Evolutionary conservation across 305 asterid species (phyloP).

Genomic region (Solanum chacoense): DNA sequence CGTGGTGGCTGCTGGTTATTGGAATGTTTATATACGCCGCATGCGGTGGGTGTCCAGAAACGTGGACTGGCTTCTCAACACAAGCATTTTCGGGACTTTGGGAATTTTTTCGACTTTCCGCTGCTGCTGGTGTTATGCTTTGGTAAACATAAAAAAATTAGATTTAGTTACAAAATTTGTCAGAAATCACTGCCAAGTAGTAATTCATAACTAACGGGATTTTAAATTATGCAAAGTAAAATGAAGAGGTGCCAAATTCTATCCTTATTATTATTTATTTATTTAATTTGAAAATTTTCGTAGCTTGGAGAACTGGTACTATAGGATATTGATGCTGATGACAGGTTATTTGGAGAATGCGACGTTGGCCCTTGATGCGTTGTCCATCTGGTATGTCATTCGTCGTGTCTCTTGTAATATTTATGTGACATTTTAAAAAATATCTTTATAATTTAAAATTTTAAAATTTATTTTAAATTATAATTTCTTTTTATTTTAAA

Average conservation of each 20-base stretch:
- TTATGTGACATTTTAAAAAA: not conserved
- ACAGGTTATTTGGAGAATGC: slow-evolving; percentile 43
- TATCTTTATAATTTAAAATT: too few relatives aligned
- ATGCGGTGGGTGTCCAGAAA: slow-evolving; percentile 36
- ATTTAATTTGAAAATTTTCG: not conserved
- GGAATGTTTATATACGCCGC: slow-evolving; percentile 26
- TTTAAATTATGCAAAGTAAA: too few relatives aligned
- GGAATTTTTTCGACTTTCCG: slow-evolving; percentile 37
- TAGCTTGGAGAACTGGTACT: slow-evolving; percentile 70
- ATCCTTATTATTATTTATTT: not conserved
- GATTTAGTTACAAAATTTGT: too few relatives aligned
- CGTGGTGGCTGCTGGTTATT: slow-evolving; percentile 39
- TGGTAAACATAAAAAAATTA: not conserved
- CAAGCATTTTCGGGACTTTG: slow-evolving; percentile 40
- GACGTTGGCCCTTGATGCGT: slow-evolving; percentile 38
- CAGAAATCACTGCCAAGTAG: not conserved
- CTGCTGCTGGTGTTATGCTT: slow-evolving; percentile 41
- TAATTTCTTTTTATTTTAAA: not conserved
- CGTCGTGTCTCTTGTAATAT: not conserved
- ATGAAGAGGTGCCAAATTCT: too few relatives aligned
- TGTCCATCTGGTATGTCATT: slow-evolving; percentile 38
- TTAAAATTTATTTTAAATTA: not conserved
- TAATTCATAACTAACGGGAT: not conserved
- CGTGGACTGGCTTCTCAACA: slow-evolving; percentile 39
- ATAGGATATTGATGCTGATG: slow-evolving; percentile 42